Percentiles rank a stretch among this genome's conserved stretches.
These are phyloP conservation scores for Trametes meyenii DNA, from an alignment of 768 basidiomycete species.

Conservation along the genomic window DNA sequence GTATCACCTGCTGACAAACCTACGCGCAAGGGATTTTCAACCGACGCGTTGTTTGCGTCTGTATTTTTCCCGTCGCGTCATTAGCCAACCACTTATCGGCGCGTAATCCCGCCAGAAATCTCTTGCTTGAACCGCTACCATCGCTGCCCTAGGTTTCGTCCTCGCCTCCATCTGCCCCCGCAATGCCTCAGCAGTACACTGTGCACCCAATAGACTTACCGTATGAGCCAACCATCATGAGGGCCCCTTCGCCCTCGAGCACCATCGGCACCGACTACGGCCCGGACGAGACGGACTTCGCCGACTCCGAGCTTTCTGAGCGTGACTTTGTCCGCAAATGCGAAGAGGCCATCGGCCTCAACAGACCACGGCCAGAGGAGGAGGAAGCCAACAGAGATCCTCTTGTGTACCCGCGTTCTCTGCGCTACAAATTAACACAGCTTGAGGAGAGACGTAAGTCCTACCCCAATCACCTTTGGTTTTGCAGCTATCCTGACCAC, in stretches of 20 bases:
- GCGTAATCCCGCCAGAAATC: not conserved
- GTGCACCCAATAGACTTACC: conserved; percentile 31
- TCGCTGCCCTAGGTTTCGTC: not conserved
- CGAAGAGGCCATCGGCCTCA: conserved; percentile 38
- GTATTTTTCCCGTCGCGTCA: conserved; percentile 25
- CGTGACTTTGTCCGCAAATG: conserved; percentile 42
- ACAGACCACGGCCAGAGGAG: conserved; percentile 42
- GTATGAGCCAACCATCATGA: conserved; percentile 49
- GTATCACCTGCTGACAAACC: conserved; percentile 27
- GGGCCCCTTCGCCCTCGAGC: conserved; percentile 49
- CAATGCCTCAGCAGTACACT: conserved; percentile 27
- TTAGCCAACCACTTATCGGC: conserved; percentile 6
- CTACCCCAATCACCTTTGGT: not conserved
- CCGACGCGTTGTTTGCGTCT: conserved; percentile 28
- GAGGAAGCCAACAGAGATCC: conserved; percentile 35
- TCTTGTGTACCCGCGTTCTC: conserved; percentile 38
- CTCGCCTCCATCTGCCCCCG: not conserved
- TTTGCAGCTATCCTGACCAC: conserved; percentile 8
- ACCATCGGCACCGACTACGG: conserved; percentile 52
- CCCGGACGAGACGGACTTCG: conserved; percentile 46
- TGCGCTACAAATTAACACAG: conserved; percentile 28
- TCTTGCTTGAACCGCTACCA: not conserved
- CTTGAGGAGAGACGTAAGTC: conserved; percentile 44
- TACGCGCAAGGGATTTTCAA: conserved; percentile 14
- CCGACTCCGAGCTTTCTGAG: conserved; percentile 42